Conservation (phyloP, 2,329 filamentous ascomycete species). For the Elsinoe ampelina region DNA sequence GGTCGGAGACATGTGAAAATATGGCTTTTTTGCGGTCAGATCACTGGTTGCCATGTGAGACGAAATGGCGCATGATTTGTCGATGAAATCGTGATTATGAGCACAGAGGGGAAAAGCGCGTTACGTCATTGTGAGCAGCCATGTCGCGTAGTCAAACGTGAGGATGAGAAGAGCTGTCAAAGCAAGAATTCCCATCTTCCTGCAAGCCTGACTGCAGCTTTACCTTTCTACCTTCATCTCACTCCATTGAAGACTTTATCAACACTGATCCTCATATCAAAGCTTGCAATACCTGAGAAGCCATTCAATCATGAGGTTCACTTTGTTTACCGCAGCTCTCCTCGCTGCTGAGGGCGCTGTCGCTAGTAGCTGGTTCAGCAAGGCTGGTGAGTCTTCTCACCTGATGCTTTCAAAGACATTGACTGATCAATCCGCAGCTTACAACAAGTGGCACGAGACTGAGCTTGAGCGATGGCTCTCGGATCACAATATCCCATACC, state of each 20-base stretch:
- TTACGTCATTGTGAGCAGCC: slow-evolving; percentile 1
- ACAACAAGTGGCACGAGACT: slow-evolving; percentile 98
- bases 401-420: slow-evolving; percentile 19
- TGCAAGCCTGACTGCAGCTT: neutral
- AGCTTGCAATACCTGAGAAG: slow-evolving; percentile 7
- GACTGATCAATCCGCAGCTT: slow-evolving; percentile 49
- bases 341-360: slow-evolving; percentile 61
- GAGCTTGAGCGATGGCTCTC: slow-evolving; percentile 96
- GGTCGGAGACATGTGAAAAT: neutral
- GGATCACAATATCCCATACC: slow-evolving; percentile 84
- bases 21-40: neutral
- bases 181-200: slow-evolving; percentile 9
- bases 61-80: neutral
- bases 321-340: slow-evolving; percentile 57
- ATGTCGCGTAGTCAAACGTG: neutral
- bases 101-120: neutral
- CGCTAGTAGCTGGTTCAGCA: slow-evolving; percentile 77
- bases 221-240: slow-evolving; percentile 5
- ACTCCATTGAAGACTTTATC: slow-evolving; percentile 3
- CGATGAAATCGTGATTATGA: neutral
- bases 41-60: slow-evolving; percentile 5
- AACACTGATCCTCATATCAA: neutral
- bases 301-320: slow-evolving; percentile 60
- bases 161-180: slow-evolving; percentile 9
- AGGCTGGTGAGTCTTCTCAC: slow-evolving; percentile 56